Base-by-base conservation (phyloP, 257 asterid species). In the Solanum neorickii region DNA sequence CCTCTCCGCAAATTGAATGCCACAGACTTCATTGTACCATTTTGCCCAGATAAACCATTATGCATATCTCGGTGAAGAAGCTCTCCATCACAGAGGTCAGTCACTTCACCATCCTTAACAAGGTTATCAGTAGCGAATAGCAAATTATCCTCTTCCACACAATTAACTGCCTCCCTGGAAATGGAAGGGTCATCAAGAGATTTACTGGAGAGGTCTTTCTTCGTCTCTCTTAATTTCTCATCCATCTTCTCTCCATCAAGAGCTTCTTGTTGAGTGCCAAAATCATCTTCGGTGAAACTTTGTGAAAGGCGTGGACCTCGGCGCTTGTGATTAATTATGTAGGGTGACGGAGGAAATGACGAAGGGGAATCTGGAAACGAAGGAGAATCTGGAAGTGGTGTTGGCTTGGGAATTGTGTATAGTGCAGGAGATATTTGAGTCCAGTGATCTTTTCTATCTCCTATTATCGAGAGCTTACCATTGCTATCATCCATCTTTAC, bases 301-400 rank as follows among this genome's bases (percentile, higher is more conserved):
- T 96, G 95, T 88, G 93, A 91, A 86, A 96, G 97, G 7, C 98
- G 91, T 62, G 99, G 98, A 88, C 98, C 99, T 89, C 99, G 91
- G 35, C 98, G 90, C 92, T 96, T 96, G 93, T 96, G 99, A 89
- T 95, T 95, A 85, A 96, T 88, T 86, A 96, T 90, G 88, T 97
- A 97, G 82, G 98, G 99, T 0, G 99, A 95, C 8, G 98, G 98
- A 18, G 96, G 95, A 87, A 92, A 97, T 8, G 98, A 94, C 59
- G 98, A 95, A 5, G 96, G 98, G 76, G 98, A 90, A 92, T 94
- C 99, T 37, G 96, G 94, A 86, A 90, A 97, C 10, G 98, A 95
- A 5, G 98, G 99, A 75, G 98, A 91, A 92, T 94, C 99, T 31
- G 98, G 98, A 86, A 97, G 92, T 0, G 98, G 98, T 20, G 98